Evolutionary conservation across 2,329 filamentous ascomycete genomes (phyloP).

Genomic region (Aspergillus transmontanensis): DNA sequence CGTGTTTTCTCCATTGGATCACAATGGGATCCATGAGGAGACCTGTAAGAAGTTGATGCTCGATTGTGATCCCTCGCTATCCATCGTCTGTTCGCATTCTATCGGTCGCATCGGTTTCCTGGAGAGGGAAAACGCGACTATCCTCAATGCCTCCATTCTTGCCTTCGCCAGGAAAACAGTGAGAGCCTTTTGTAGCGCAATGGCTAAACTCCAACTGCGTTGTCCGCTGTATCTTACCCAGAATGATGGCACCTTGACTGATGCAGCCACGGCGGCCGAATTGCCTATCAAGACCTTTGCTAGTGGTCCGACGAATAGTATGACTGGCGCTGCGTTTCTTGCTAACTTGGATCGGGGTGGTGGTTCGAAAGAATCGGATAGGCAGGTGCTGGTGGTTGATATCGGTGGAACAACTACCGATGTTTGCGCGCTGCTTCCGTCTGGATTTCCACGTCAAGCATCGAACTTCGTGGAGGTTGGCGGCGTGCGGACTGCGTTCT

Average conservation of each 20-base stretch:
- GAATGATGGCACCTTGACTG: conserved; percentile 55
- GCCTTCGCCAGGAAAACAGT: conserved; percentile 50
- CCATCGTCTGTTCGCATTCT: conserved; percentile 53
- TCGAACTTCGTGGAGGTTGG: background rate
- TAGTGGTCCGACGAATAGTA: conserved; percentile 56
- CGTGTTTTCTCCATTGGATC: conserved; percentile 62
- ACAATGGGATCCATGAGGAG: conserved; percentile 29
- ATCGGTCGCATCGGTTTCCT: conserved; percentile 55
- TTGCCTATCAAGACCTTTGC: conserved; percentile 56
- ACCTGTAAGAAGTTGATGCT: conserved; percentile 13
- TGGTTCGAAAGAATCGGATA: background rate
- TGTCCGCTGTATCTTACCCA: conserved; percentile 56
- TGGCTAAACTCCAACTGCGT: conserved; percentile 45
- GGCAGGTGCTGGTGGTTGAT: conserved; percentile 57
- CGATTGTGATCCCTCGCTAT: conserved; percentile 7
- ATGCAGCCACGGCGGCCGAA: conserved; percentile 48
- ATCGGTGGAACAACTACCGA: conserved; percentile 69
- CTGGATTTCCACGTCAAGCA: conserved; percentile 57
- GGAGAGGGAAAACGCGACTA: conserved; percentile 55
- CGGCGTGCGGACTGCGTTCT: background rate
- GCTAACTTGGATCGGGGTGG: conserved; percentile 14
- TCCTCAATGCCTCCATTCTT: conserved; percentile 53
- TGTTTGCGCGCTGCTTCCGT: conserved; percentile 62
- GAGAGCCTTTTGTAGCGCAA: conserved; percentile 49
- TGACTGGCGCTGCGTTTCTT: conserved; percentile 52